Conservation (phyloP, 495 filamentous ascomycete species). For the Sporormia fimetaria region DNA sequence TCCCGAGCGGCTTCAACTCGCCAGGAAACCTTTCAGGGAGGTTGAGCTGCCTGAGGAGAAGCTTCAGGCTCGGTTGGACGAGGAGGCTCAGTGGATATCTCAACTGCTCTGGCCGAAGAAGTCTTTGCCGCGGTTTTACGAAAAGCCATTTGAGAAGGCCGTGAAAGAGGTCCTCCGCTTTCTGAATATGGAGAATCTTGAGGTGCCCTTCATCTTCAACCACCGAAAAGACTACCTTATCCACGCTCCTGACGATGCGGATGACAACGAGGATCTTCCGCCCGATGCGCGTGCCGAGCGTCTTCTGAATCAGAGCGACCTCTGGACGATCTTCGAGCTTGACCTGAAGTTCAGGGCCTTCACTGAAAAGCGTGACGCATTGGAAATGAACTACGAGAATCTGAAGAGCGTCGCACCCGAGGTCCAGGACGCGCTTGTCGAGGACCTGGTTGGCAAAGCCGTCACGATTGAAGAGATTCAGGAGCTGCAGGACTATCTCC, state of each 20-base stretch:
- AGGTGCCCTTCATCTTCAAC: conserved; percentile 95
- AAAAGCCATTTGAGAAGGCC: conserved; percentile 72
- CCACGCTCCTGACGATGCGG: conserved; percentile 63
- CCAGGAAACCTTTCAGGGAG: conserved; percentile 74
- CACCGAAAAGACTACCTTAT: conserved; percentile 97
- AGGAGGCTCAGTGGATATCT: conserved; percentile 86
- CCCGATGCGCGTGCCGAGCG: conserved; percentile 63
- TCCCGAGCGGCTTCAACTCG: conserved; percentile 87
- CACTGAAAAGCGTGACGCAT: conserved; percentile 72
- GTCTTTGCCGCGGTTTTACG: conserved; percentile 53
- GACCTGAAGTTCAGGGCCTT: conserved; percentile 90
- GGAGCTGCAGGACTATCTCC: conserved; percentile 89
- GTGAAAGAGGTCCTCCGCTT: conserved; percentile 91
- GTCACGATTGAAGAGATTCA: conserved; percentile 85
- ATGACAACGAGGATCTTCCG: conserved; percentile 40
- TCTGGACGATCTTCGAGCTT: conserved; percentile 88
- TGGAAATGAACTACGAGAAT: conserved; percentile 65
- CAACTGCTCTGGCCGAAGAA: conserved; percentile 81
- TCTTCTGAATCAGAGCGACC: conserved; percentile 78
- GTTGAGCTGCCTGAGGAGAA: conserved; percentile 66
- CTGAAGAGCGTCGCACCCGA: conserved; percentile 45
- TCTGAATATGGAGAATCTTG: conserved; percentile 79
- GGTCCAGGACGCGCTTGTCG: conserved; percentile 51
- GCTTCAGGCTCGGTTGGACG: conserved; percentile 43
- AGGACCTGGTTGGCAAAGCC: conserved; percentile 67